Evolutionary conservation across 768 basidiomycete genomes (phyloP).

Genomic region (Kwoniella bestiolae): DNA sequence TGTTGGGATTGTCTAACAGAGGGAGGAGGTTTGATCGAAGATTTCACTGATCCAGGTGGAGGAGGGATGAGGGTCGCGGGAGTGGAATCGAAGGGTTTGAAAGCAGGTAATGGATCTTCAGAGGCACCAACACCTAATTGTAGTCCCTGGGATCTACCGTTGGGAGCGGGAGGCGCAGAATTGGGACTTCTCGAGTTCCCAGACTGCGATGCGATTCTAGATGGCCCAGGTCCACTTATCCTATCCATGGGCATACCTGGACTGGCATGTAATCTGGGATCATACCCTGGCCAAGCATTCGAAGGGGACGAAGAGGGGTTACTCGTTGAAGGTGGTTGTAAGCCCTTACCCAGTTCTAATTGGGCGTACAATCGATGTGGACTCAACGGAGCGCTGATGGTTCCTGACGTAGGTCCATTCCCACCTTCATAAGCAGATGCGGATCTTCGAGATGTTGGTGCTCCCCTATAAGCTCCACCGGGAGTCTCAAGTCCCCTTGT

Average conservation of each 20-base stretch:
- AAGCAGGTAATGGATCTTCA: conserved; percentile 41
- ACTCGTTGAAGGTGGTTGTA: conserved; percentile 25
- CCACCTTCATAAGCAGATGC: conserved; percentile 31
- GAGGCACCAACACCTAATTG: conserved; percentile 9
- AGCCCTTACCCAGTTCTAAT: conserved; percentile 48
- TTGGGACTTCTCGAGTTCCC: conserved; percentile 8
- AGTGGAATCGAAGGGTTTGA: conserved; percentile 46
- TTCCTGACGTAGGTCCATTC: conserved; percentile 44
- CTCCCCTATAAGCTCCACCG: conserved; percentile 29
- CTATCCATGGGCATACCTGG: conserved; percentile 37
- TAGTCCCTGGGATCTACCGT: conserved; percentile 4
- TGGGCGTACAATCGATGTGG: conserved; percentile 52
- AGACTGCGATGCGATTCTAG: not conserved
- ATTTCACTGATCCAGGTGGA: conserved; percentile 16
- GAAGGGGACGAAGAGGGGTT: not conserved
- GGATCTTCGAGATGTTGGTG: conserved; percentile 23
- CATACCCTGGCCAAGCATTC: conserved; percentile 26
- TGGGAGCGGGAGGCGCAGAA: conserved; percentile 10
- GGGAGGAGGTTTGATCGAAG: conserved; percentile 13
- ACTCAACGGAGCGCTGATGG: conserved; percentile 53
- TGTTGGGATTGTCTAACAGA: conserved; percentile 12
- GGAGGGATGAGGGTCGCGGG: conserved; percentile 13
- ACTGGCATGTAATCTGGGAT: conserved; percentile 32
- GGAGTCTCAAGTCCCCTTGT: conserved; percentile 47
- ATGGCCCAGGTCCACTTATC: conserved; percentile 17